phyloP scores from a whole-genome alignment of 2,329 filamentous ascomycete genomes.

The Monosporascus sp. region DNA sequence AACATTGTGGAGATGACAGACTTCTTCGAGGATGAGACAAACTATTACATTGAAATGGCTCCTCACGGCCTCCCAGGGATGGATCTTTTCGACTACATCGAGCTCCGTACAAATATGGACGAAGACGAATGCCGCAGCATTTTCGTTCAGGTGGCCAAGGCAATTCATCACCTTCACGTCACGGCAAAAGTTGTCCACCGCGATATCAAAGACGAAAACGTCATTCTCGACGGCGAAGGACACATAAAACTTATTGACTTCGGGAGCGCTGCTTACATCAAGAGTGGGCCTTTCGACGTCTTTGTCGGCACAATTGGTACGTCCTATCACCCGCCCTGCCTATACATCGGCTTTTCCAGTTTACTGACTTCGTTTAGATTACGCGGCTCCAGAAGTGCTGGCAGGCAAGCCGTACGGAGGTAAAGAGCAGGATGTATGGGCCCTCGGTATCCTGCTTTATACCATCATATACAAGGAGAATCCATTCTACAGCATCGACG shows the following conservation, averaged over 20 bases:
- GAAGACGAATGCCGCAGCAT: constrained; percentile 91
- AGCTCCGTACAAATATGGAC: constrained; percentile 92
- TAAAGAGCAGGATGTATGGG: constrained; percentile 98
- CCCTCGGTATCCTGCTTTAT: constrained; percentile 91
- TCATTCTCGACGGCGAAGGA: constrained; percentile 90
- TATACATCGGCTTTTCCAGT: constrained; percentile 1
- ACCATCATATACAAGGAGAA: constrained; percentile 99
- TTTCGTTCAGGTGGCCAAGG: constrained; percentile 86
- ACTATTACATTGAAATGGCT: constrained; percentile 99
- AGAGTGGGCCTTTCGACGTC: constrained; percentile 95
- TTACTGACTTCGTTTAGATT: constrained; percentile 55
- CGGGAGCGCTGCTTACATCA: constrained; percentile 96
- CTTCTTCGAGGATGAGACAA: constrained; percentile 74
- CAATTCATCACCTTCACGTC: constrained; percentile 85
- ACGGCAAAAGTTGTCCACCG: constrained; percentile 90
- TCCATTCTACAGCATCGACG: constrained; percentile 96
- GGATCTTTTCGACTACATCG: constrained; percentile 99
- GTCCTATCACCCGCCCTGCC: constrained; percentile 25
- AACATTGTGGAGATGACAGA: constrained; percentile 71
- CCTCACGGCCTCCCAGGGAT: constrained; percentile 94
- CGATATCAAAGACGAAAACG: constrained; percentile 98
- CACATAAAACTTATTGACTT: constrained; percentile 98
- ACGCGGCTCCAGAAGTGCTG: constrained; percentile 95
- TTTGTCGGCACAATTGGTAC: constrained; percentile 97
- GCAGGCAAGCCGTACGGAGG: constrained; percentile 88